Evolutionary conservation across 306 rosid genomes (phyloP).

Genomic region (Prinsepia uniflora): DNA sequence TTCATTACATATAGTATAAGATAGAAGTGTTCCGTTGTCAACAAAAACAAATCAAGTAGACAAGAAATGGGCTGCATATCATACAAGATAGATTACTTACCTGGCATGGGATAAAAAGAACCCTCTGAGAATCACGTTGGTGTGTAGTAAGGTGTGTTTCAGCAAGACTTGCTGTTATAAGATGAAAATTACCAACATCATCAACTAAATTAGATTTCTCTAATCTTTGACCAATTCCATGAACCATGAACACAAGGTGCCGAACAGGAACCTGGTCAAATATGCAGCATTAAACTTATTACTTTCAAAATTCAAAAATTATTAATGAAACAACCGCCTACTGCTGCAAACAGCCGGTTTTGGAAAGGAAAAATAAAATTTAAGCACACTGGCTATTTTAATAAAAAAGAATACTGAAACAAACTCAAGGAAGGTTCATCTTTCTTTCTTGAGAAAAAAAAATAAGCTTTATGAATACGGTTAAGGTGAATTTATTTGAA

Average conservation of each 20-base stretch:
- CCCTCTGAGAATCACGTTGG: slow-evolving; percentile 81
- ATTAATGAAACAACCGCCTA: background rate
- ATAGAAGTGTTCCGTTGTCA: background rate
- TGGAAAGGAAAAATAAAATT: background rate
- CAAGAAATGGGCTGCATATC: slow-evolving; percentile 9
- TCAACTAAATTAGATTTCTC: slow-evolving; percentile 98
- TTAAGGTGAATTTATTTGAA: background rate
- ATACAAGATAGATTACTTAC: slow-evolving; percentile 30
- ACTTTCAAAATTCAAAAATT: background rate
- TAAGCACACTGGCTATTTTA: slow-evolving; percentile 1
- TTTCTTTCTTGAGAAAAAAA: background rate
- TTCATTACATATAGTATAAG: background rate
- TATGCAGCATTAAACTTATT: background rate
- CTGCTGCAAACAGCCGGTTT: background rate
- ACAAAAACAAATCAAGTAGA: slow-evolving; percentile 6
- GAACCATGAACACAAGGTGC: slow-evolving; percentile 98
- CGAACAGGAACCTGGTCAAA: slow-evolving; percentile 81
- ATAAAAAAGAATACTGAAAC: background rate
- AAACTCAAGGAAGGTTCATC: background rate
- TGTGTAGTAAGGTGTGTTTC: slow-evolving; percentile 80
- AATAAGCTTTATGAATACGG: background rate
- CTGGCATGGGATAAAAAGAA: slow-evolving; percentile 97
- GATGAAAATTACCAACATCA: slow-evolving; percentile 77
- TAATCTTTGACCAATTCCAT: slow-evolving; percentile 99
- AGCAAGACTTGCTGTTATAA: slow-evolving; percentile 72